These are phyloP conservation scores for Suillus clintonianus DNA, from an alignment of 768 basidiomycete species.

Conservation along the genomic window DNA sequence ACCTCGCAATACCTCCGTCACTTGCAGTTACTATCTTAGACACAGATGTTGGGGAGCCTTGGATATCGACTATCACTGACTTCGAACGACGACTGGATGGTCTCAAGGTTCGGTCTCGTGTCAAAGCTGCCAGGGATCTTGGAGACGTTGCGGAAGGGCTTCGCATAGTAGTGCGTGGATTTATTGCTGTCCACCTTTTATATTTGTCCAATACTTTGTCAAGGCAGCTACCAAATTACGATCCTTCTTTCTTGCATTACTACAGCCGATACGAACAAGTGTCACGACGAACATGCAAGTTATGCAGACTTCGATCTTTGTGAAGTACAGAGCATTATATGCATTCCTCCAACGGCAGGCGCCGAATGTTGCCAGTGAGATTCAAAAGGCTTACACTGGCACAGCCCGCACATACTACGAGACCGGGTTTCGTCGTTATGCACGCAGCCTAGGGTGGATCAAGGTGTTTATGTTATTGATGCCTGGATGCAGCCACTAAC, in stretches of 20 bases:
- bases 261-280: constrained; percentile 79
- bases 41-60: constrained; percentile 82
- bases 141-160: constrained; percentile 84
- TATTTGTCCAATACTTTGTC: constrained; percentile 1
- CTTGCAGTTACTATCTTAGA: constrained; percentile 81
- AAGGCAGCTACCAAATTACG: constrained; percentile 91
- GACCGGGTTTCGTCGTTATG: constrained; percentile 90
- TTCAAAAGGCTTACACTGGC: constrained; percentile 84
- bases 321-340: constrained; percentile 83
- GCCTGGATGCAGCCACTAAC: not conserved
- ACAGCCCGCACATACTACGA: constrained; percentile 92
- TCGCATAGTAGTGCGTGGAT: constrained; percentile 76
- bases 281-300: constrained; percentile 93
- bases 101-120: constrained; percentile 71
- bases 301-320: constrained; percentile 81
- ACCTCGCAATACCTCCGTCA: constrained; percentile 80
- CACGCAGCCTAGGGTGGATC: constrained; percentile 76
- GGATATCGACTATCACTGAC: constrained; percentile 80
- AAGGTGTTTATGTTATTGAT: constrained; percentile 48
- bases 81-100: constrained; percentile 76
- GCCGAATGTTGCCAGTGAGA: constrained; percentile 77
- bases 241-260: constrained; percentile 77
- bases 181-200: not conserved
- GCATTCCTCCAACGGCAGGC: constrained; percentile 85
- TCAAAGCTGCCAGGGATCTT: constrained; percentile 85